Evolutionary conservation across 805 yeast species (phyloP).

Genomic region (Candida sphagnicola): DNA sequence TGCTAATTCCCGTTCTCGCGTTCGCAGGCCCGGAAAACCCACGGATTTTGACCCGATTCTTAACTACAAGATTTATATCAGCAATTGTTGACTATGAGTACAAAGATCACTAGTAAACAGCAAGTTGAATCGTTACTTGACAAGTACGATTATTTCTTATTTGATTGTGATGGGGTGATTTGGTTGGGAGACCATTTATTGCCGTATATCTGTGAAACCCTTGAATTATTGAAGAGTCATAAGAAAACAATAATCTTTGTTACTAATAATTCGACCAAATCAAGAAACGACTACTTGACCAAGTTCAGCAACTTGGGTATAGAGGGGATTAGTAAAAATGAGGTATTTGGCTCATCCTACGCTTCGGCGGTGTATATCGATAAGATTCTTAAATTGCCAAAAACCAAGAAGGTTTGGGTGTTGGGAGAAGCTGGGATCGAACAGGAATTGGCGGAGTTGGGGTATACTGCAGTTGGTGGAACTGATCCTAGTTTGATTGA

Average conservation of each 20-base stretch:
- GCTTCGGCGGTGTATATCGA: constrained; percentile 86
- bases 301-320: constrained; percentile 66
- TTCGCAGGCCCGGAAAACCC: no score
- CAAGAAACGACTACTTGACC: constrained; percentile 68
- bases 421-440: constrained; percentile 86
- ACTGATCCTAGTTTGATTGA: constrained; percentile 54
- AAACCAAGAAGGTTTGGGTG: constrained; percentile 78
- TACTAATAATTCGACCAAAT: constrained; percentile 92
- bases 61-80: no score
- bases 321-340: constrained; percentile 49
- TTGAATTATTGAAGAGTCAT: constrained; percentile 48
- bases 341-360: constrained; percentile 88
- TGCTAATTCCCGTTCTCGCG: no score
- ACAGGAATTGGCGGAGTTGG: constrained; percentile 70
- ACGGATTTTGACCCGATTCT: no score
- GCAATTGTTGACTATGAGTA: no score
- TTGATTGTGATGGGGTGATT: constrained; percentile 96
- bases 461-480: constrained; percentile 80
- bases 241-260: constrained; percentile 81
- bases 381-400: constrained; percentile 69
- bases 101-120: constrained; percentile 17
- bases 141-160: constrained; percentile 77
- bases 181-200: constrained; percentile 86
- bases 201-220: constrained; percentile 75
- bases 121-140: constrained; percentile 54